Evolutionary conservation across 2,329 filamentous ascomycete genomes (phyloP).

Genomic region (Bipolaris sorokiniana): DNA sequence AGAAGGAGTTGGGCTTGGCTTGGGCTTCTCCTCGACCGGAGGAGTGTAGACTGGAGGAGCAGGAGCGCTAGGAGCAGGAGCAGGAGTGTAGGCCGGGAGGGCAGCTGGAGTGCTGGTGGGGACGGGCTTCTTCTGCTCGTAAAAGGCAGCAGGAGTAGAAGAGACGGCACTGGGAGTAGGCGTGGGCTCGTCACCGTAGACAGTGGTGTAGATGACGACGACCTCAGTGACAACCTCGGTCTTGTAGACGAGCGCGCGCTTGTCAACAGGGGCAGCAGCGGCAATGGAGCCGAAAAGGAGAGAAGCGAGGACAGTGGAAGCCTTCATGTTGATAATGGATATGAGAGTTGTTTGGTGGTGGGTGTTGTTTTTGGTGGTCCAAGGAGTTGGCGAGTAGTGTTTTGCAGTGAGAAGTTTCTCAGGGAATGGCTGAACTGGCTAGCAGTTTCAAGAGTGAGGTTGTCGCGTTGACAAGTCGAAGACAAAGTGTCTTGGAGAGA

Average conservation of each 20-base stretch:
- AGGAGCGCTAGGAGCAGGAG: slow-evolving; percentile 19
- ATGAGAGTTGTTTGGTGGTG: background rate
- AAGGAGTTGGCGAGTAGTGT: slow-evolving; percentile 22
- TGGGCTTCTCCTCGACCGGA: slow-evolving; percentile 13
- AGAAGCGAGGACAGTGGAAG: slow-evolving; percentile 44
- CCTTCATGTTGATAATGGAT: slow-evolving; percentile 42
- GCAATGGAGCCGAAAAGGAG: slow-evolving; percentile 44
- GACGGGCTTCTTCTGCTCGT: slow-evolving; percentile 32
- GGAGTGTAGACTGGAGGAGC: slow-evolving; percentile 22
- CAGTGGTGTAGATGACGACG: slow-evolving; percentile 45
- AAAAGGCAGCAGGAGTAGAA: slow-evolving; percentile 31
- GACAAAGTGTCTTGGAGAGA: slow-evolving; percentile 41
- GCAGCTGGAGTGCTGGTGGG: slow-evolving; percentile 21
- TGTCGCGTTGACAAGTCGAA: slow-evolving; percentile 34
- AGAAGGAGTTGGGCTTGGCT: slow-evolving; percentile 21
- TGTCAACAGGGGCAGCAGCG: slow-evolving; percentile 43
- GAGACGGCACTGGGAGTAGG: slow-evolving; percentile 6
- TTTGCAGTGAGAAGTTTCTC: slow-evolving; percentile 18
- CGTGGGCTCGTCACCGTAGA: slow-evolving; percentile 37
- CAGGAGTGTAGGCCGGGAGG: slow-evolving; percentile 15
- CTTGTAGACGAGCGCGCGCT: slow-evolving; percentile 45
- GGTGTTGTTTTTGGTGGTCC: slow-evolving; percentile 9
- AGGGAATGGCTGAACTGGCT: slow-evolving; percentile 43
- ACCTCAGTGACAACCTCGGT: slow-evolving; percentile 44
- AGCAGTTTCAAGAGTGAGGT: slow-evolving; percentile 38